Evolutionary conservation across 2,329 filamentous ascomycete genomes (phyloP).

Genomic region (Macrophomina phaseolina): DNA sequence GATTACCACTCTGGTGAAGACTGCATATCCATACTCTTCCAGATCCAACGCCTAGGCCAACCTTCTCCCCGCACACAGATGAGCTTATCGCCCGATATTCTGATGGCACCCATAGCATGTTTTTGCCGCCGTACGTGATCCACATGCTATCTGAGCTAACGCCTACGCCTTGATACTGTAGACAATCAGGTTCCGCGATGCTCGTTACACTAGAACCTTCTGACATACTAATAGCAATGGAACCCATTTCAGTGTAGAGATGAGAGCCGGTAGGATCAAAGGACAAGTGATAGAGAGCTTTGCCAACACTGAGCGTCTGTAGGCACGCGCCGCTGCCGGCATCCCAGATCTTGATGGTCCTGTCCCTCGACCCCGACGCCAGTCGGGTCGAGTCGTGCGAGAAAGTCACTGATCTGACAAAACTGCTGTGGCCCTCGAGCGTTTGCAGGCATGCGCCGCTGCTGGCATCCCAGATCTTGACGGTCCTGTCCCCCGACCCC

Average conservation of each 20-base stretch:
- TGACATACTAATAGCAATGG: conserved; percentile 28
- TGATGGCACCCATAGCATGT: conserved; percentile 33
- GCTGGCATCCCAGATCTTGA: too few relatives aligned
- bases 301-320: conserved; percentile 4
- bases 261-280: conserved; percentile 32
- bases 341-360: too few relatives aligned
- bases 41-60: conserved; percentile 28
- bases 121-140: conserved; percentile 32
- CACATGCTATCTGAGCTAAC: conserved; percentile 31
- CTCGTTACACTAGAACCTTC: background rate
- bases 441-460: too few relatives aligned
- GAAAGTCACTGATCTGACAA: too few relatives aligned
- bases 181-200: conserved; percentile 14
- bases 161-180: conserved; percentile 26
- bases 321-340: too few relatives aligned
- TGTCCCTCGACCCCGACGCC: too few relatives aligned
- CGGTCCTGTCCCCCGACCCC: too few relatives aligned
- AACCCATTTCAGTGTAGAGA: conserved; percentile 33
- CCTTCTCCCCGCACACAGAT: conserved; percentile 28
- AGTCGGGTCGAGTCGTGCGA: too few relatives aligned
- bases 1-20: background rate
- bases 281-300: conserved; percentile 29
- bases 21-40: conserved; percentile 33
- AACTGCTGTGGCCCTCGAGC: too few relatives aligned
- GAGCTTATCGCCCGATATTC: conserved; percentile 34